Evolutionary conservation across 2,329 filamentous ascomycete genomes (phyloP).

Genomic region (Coniochaeta ligniaria): DNA sequence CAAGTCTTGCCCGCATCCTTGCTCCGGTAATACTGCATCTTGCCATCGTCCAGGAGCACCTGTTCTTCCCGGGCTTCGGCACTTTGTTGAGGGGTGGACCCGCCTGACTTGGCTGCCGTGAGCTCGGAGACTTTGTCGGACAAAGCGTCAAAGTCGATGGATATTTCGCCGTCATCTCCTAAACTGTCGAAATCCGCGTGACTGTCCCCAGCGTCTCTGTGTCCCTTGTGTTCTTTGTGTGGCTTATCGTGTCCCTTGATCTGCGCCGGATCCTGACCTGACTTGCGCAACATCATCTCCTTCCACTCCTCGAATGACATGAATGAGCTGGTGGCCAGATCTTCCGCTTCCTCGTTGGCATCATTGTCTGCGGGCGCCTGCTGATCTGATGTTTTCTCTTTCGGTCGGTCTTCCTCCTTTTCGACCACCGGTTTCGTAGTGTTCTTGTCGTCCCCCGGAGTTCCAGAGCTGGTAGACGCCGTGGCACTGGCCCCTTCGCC

Average conservation of each 20-base stretch:
- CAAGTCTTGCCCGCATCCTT: constrained; percentile 96
- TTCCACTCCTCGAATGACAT: constrained; percentile 99
- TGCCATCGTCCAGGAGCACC: constrained; percentile 37
- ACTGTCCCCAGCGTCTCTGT: constrained; percentile 44
- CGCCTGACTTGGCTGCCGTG: constrained; percentile 22
- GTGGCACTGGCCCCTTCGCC: background rate
- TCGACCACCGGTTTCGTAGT: constrained; percentile 13
- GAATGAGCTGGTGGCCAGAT: constrained; percentile 60
- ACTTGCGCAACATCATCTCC: constrained; percentile 79
- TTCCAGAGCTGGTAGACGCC: constrained; percentile 6
- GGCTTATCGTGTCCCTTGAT: constrained; percentile 49
- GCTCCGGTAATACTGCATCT: constrained; percentile 56
- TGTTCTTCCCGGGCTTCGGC: constrained; percentile 28
- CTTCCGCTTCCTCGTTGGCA: constrained; percentile 63
- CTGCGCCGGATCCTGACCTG: constrained; percentile 65
- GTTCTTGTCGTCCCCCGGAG: constrained; percentile 1
- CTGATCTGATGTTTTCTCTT: constrained; percentile 16
- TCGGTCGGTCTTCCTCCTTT: constrained; percentile 24
- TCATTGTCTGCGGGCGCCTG: constrained; percentile 49
- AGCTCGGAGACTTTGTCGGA: constrained; percentile 38
- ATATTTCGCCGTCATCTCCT: constrained; percentile 83
- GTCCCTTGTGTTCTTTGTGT: constrained; percentile 40
- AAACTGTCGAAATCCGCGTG: constrained; percentile 69
- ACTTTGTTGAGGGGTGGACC: constrained; percentile 12
- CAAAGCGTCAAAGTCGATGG: constrained; percentile 45